Percentiles rank a stretch among this genome's conserved stretches.
phyloP scores from a whole-genome alignment of 805 yeast species.

The Lipomyces mesembrius region DNA sequence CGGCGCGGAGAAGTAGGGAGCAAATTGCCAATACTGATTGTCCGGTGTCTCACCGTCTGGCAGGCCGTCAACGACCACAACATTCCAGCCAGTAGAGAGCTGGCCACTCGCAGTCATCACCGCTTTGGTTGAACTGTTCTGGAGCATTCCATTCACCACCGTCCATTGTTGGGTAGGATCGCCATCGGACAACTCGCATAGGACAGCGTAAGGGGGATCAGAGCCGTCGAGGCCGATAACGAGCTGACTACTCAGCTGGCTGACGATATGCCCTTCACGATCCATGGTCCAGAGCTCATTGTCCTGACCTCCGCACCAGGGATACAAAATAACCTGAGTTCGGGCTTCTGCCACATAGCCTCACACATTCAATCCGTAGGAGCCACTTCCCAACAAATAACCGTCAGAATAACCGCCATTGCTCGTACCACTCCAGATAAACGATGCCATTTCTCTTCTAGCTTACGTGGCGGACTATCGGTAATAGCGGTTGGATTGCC shows the following conservation, averaged over 20 bases:
- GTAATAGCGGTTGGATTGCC: too few species aligned
- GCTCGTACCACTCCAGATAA: too few species aligned
- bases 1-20: background rate
- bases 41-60: background rate
- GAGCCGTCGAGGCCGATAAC: background rate
- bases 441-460: too few species aligned
- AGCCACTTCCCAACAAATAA: too few species aligned
- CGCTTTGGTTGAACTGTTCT: background rate
- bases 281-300: constrained; percentile 1
- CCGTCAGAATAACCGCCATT: too few species aligned
- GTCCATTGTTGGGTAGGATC: background rate
- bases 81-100: background rate
- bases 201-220: background rate
- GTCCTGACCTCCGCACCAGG: background rate
- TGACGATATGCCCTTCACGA: background rate
- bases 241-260: background rate
- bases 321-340: too few species aligned
- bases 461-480: too few species aligned
- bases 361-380: too few species aligned
- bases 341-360: too few species aligned
- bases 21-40: background rate
- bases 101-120: background rate
- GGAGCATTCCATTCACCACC: background rate
- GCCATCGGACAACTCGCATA: background rate
- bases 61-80: background rate